Conservation (phyloP, 345 rosid species). For the Acer yangbiense region DNA sequence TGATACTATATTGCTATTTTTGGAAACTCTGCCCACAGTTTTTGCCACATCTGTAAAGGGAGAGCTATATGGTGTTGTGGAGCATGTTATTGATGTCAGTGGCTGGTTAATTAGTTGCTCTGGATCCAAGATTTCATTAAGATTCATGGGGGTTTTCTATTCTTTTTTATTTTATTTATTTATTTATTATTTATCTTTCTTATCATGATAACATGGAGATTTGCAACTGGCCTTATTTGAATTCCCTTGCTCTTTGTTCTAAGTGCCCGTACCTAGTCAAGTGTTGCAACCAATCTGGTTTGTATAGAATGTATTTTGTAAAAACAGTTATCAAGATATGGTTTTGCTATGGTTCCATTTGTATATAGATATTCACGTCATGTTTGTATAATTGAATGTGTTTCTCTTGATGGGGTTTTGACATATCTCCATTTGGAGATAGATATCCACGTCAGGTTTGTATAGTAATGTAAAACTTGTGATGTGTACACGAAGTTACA, state of each 20-base stretch:
- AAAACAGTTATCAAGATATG: too few species aligned
- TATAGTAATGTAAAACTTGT: background rate
- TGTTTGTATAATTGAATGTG: background rate
- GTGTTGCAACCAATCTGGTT: background rate
- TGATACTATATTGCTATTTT: background rate
- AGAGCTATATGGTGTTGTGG: background rate
- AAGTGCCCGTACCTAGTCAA: background rate
- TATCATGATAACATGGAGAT: slow-evolving; percentile 15
- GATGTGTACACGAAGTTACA: background rate
- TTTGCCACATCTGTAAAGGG: background rate
- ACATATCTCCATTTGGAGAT: too few species aligned
- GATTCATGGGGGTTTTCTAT: background rate
- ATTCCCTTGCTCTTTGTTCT: background rate
- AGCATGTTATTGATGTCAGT: slow-evolving; percentile 12
- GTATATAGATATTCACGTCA: background rate
- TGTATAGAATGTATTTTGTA: background rate
- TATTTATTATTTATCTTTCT: background rate
- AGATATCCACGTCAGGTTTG: too few species aligned
- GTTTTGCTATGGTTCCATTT: background rate
- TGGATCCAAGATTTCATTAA: slow-evolving; percentile 10
- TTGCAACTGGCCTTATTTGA: background rate
- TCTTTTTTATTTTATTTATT: background rate
- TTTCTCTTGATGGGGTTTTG: too few species aligned
- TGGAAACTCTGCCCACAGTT: slow-evolving; percentile 15
- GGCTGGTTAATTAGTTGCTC: slow-evolving; percentile 4